Conservation (phyloP, 2,329 filamentous ascomycete genomes). For the Aspergillus udagawae region DNA sequence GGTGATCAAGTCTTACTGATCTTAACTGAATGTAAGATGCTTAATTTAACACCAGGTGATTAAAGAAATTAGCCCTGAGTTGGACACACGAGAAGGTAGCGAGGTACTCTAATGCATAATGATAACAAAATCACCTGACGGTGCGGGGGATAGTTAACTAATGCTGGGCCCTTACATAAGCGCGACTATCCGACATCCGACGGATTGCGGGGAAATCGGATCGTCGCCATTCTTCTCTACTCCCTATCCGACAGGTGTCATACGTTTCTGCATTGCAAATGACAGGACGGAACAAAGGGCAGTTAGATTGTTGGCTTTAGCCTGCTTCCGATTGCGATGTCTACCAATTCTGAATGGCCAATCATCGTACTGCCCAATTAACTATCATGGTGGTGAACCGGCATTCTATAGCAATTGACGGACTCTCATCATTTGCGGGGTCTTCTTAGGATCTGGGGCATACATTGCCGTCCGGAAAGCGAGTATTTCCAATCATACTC, state of each 20-base stretch:
- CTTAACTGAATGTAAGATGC: neutral
- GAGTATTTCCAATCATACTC: conserved; percentile 7
- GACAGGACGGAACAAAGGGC: neutral
- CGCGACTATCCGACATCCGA: conserved; percentile 13
- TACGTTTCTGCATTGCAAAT: conserved; percentile 10
- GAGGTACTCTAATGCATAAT: neutral
- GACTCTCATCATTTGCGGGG: neutral
- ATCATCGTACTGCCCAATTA: neutral
- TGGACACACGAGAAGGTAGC: no score
- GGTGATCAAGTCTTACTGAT: neutral
- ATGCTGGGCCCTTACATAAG: neutral
- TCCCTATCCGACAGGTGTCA: conserved; percentile 4
- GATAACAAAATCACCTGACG: neutral
- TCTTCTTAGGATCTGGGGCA: neutral
- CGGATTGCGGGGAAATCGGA: conserved; percentile 20
- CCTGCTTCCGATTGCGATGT: neutral
- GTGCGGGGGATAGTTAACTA: neutral
- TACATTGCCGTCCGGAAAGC: conserved; percentile 1
- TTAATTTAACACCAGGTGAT: neutral
- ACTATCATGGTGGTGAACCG: neutral
- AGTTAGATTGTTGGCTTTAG: neutral
- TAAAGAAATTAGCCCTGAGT: no score
- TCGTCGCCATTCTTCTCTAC: neutral
- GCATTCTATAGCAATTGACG: neutral
- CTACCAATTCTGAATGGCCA: neutral